Base-by-base conservation (phyloP, 305 asterid species). In the Stenogyne calaminthoides region DNA sequence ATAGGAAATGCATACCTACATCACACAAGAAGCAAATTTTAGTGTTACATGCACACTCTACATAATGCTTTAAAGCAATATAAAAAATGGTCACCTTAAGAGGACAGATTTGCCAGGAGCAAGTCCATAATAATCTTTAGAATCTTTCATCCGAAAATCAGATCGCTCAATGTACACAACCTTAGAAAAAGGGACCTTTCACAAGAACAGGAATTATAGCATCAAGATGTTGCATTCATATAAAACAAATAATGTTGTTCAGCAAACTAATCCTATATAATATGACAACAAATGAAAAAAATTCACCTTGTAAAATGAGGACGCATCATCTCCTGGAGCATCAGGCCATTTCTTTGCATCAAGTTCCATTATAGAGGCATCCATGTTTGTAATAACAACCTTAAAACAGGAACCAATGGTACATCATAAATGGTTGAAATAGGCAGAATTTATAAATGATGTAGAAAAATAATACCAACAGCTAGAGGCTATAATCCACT, bases 261-360 rank as follows among this genome's bases (percentile, higher is more conserved):
- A 37, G 42, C 34, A 19, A 36, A 34, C 9, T 42, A 56, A 25
- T 29, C 42, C 10, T 27, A 64, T 19, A 54, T 5, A 22, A 47
- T 39, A 55, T 54, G 27, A 70, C 47, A 60, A 67, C 6, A 42
- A 65, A 72, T 44, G 27, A 8, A 63, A 59, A 64, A 47, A 12
- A 69, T 94, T 95, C 62, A 94, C 99, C 95, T 92, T 94, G 76
- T 90, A 90, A 70, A 83, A 76, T 6, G 95, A 88, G 2, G 92
- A 84, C 36, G 89, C 72, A 47, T 87, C 91, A 61, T 92, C 87
- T 22, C 80, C 75, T 60, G 88, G 88, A 70, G 96, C 96, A 77
- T 91, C 96, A 42, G 97, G 99, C 99, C 99, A 94, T 81, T 82
- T 90, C 89, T 91, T 94, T 49, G 98, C 98, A 85, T 90, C 97